Evolutionary conservation across 139 green algal species (phyloP).

Genomic region (Pycnococcus provasolii): DNA sequence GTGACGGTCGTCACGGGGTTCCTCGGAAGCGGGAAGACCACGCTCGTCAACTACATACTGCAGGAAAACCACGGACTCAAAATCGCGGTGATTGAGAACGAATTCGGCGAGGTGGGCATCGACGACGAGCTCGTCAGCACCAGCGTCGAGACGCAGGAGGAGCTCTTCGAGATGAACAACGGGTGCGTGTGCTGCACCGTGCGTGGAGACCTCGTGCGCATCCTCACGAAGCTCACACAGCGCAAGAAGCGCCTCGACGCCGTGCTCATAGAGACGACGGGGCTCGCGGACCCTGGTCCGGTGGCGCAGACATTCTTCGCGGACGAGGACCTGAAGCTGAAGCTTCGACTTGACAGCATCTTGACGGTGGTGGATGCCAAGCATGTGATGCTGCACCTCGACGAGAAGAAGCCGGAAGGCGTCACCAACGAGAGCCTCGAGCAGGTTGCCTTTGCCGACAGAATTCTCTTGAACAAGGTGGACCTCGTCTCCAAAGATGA

Average conservation of each 20-base stretch:
- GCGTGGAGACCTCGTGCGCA: conserved; percentile 70
- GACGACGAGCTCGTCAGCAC: conserved; percentile 58
- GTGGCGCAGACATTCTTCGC: conserved; percentile 83
- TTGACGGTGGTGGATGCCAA: conserved; percentile 72
- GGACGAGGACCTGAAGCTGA: conserved; percentile 42
- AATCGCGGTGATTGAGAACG: conserved; percentile 65
- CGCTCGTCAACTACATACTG: conserved; percentile 39
- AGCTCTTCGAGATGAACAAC: conserved; percentile 73
- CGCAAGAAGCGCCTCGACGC: conserved; percentile 61
- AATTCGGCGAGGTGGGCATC: conserved; percentile 66
- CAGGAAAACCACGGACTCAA: conserved; percentile 35
- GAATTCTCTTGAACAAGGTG: conserved; percentile 69
- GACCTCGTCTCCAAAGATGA: conserved; percentile 42
- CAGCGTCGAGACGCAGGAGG: conserved; percentile 53
- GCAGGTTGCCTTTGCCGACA: conserved; percentile 79
- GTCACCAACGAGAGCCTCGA: conserved; percentile 63
- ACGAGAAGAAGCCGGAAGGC: conserved; percentile 66
- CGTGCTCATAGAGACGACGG: conserved; percentile 83
- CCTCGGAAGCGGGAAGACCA: conserved; percentile 56
- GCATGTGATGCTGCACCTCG: conserved; percentile 63
- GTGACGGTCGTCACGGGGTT: conserved; percentile 47
- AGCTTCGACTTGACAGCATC: conserved; percentile 41
- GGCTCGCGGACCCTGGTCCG: conserved; percentile 76
- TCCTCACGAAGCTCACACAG: conserved; percentile 64
- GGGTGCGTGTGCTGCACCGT: conserved; percentile 67